Base-by-base conservation (phyloP, 2,329 filamentous ascomycete species). In the Emmonsia crescens region DNA sequence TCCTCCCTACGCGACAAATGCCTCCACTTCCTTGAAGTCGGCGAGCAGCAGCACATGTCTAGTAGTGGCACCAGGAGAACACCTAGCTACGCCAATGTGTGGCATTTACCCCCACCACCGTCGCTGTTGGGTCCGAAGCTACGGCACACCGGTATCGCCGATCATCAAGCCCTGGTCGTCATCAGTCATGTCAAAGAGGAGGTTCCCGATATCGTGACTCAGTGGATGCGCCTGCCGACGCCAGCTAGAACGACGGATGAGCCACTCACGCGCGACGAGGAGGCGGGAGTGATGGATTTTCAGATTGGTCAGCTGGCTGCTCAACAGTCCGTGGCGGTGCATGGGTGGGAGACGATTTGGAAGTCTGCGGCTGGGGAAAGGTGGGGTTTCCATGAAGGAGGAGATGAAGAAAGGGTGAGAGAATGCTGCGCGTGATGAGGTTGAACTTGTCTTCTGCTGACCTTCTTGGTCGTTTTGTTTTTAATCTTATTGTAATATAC, bases 141-240 rank as follows among this genome's bases (percentile, higher is more conserved):
- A 62, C 10, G 70, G 33, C 68, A 70, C 4, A 70, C 69, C 0
- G 91, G 91, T 0, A 74, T 96, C 61, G 80, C 81, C 1, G 78
- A 85, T 0, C 74, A 84, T 27, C 93, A 97, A 75, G 91, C 91
- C 0, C 76, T 99, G 60, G 82, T 97, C n/a, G 91, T 92, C 65
- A 93, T 97, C 63, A 94, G 91, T 64, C 94, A 99, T 76, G 82
- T 93, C 64, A 86, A 86, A 64, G 91, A 96, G 68, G 94, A 99
- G 74, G 89, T 97, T 10, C 94, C 94, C 0, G 86, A 87, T 57
- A 87, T 86, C 66, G 83, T 96, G 29, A 78, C 90, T 55, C 85
- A 95, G 71, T 97, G 89, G 88, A 80, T 97, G 58, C 92, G 89
- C 72, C 78, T 96, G 36, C 91, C 72, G 5, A 68, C 67, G 21